These are phyloP conservation scores for Saccharomyces hybrid DNA, from an alignment of 1,139 yeast genomes.

Conservation along the genomic window DNA sequence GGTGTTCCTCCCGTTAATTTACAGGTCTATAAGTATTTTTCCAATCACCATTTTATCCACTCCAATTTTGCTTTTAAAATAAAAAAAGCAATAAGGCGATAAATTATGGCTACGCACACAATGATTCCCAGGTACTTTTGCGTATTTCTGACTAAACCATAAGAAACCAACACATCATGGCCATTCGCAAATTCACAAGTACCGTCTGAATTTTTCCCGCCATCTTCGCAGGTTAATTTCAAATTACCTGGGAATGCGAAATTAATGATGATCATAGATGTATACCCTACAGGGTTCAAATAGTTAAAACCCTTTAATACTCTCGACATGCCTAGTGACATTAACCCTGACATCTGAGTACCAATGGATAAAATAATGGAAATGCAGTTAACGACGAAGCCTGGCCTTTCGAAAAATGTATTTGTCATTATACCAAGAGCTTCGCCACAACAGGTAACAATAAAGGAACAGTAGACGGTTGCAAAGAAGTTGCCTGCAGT, in stretches of 20 bases:
- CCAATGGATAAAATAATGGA: conserved; percentile 60
- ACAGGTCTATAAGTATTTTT: neutral
- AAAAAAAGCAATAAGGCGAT: conserved; percentile 35
- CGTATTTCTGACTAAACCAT: conserved; percentile 34
- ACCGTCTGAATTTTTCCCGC: conserved; percentile 30
- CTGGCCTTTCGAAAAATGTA: conserved; percentile 66
- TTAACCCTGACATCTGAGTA: conserved; percentile 78
- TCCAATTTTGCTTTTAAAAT: conserved; percentile 32
- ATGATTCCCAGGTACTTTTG: conserved; percentile 34
- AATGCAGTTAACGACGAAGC: conserved; percentile 68
- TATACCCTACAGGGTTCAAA: conserved; percentile 67
- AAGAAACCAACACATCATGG: conserved; percentile 40
- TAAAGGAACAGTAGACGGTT: conserved; percentile 47
- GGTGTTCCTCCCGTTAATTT: neutral
- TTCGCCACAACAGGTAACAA: conserved; percentile 69
- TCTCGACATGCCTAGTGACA: conserved; percentile 67
- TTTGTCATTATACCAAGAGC: conserved; percentile 74
- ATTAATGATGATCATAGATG: conserved; percentile 48
- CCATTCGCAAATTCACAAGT: conserved; percentile 45
- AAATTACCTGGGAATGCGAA: conserved; percentile 38
- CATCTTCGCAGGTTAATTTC: conserved; percentile 38
- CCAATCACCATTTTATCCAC: conserved; percentile 21
- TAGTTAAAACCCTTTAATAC: conserved; percentile 66
- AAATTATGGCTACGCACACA: conserved; percentile 34
- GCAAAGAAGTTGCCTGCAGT: conserved; percentile 61